Percentiles rank a stretch among this genome's conserved stretches.
Conservation (phyloP, 2,329 filamentous ascomycete genomes). For the Calonectria multiphialidica region DNA sequence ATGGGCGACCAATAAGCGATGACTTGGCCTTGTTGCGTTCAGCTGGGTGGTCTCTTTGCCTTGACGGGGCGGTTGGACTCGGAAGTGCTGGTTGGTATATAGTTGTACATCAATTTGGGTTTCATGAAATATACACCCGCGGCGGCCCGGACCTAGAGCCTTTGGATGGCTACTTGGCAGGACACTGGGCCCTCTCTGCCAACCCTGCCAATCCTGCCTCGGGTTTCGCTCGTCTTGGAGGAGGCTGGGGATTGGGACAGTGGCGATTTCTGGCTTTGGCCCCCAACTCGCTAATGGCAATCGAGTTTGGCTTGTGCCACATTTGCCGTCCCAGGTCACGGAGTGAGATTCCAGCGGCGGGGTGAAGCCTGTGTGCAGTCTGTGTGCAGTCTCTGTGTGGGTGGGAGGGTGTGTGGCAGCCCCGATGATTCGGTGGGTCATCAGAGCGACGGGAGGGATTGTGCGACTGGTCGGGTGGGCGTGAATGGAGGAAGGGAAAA, state of each 20-base stretch:
- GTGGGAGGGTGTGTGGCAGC: too few relatives aligned
- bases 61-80: too few relatives aligned
- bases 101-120: not conserved
- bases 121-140: not conserved
- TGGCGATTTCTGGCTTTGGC: not conserved
- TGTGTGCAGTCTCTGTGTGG: not conserved
- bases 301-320: not conserved
- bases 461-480: not conserved
- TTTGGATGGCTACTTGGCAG: not conserved
- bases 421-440: too few relatives aligned
- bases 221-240: not conserved
- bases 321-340: not conserved
- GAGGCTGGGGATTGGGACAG: not conserved
- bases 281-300: conserved; percentile 1
- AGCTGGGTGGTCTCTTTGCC: too few relatives aligned
- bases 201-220: not conserved
- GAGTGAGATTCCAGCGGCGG: not conserved
- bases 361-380: not conserved
- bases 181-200: too few relatives aligned
- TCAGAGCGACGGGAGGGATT: too few relatives aligned
- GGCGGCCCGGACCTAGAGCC: conserved; percentile 1
- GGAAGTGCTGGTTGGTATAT: not conserved
- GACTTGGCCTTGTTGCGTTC: not conserved
- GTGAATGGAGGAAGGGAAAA: not conserved
- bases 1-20: not conserved